phyloP scores from a whole-genome alignment of 495 filamentous ascomycete species.

The Penicillium cataractarum region DNA sequence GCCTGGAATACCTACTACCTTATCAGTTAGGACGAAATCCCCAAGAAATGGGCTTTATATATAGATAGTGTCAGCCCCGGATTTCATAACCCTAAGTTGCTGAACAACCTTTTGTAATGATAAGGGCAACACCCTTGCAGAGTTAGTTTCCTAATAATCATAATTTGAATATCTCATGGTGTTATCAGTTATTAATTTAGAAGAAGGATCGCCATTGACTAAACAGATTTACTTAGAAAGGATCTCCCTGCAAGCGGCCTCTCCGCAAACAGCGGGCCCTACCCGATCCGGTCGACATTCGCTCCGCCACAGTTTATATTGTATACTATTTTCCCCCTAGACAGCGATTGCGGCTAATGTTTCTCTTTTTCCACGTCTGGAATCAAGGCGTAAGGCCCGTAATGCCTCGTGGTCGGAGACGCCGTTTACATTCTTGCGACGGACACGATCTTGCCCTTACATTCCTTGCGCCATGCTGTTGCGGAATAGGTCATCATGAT shows the following conservation, averaged over 20 bases:
- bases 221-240: no score
- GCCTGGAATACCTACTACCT: no score
- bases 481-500: conserved; percentile 12
- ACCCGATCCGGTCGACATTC: conserved; percentile 15
- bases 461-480: conserved; percentile 24
- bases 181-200: no score
- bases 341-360: conserved; percentile 11
- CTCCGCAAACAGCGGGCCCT: conserved; percentile 18
- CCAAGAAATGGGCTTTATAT: no score
- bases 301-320: background rate
- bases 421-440: conserved; percentile 28
- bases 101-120: no score
- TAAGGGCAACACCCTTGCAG: no score
- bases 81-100: no score
- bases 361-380: conserved; percentile 8
- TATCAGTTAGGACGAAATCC: no score
- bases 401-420: conserved; percentile 26
- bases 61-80: no score
- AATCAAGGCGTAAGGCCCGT: background rate
- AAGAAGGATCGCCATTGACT: no score
- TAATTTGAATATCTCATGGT: no score
- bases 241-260: conserved; percentile 12
- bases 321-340: background rate
- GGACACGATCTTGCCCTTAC: conserved; percentile 27
- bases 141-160: no score